Base-by-base conservation (phyloP, 192 early-diverging fungal genomes). In the Backusella tarrabulga region DNA sequence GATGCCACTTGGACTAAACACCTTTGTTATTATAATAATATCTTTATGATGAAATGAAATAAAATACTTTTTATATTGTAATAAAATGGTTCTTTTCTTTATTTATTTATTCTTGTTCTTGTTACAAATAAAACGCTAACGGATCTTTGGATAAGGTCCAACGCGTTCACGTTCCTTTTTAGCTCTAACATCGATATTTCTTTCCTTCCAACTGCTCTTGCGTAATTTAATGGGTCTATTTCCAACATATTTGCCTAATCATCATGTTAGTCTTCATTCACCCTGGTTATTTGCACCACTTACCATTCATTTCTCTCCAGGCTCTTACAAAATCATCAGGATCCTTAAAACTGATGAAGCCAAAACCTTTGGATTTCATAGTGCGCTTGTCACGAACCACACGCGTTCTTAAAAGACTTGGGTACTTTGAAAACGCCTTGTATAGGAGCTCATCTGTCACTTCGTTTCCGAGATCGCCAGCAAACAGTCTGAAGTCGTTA, bases 271-370 rank as follows among this genome's bases (percentile, higher is more conserved):
- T 32, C 32, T 32, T 1, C 9, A 38, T 38, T 40, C 38, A 40
- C 11, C 32, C 32, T 2, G 32, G 0, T 32, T 67, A 12, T 52
- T 34, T 67, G 52, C 50, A 9, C 73, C 23, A 60, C 69, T 77
- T 85, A 91, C 96, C 96, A 81, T 99, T 94, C 92, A 97, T 97
- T 85, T 99, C 96, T 70, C 88, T 92, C 94, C 95, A 93, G 6
- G 97, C 97, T 35, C 89, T 90, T 17, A 96, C 91, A 87, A 95
- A 99, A 82, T 97, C 97, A 80, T 95, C 90, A 17, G 95, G 88
- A 77, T 97, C 91, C 63, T 91, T 90, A 83, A 99, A 97, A 85
- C 93, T 95, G 34, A 98, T 87, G 79, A 99, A 99, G 4, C 97
- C 97, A 79, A 95, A 99, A 19, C 97, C 97, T 74, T 91, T 94